These are phyloP conservation scores for Phytopythium ostracodes DNA, from an alignment of 352 stramenopile genomes.

Conservation along the genomic window DNA sequence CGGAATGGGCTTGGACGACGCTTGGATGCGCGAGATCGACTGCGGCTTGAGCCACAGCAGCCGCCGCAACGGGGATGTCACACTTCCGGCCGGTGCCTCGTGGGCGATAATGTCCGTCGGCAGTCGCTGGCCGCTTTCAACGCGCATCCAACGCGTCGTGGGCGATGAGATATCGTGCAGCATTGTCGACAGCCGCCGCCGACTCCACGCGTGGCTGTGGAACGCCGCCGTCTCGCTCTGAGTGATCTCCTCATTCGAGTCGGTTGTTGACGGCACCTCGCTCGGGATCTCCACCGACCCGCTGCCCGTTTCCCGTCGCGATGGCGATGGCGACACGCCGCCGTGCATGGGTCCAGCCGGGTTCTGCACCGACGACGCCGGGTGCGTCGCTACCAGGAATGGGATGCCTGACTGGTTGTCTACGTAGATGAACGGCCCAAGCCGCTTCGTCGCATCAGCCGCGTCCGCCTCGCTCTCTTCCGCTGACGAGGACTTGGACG, in stretches of 20 bases:
- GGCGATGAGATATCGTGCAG: constrained; percentile 74
- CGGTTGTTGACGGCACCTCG: constrained; percentile 29
- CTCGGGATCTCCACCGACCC: constrained; percentile 52
- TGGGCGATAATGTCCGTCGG: constrained; percentile 80
- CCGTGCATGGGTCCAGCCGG: background rate
- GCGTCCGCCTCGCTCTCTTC: constrained; percentile 8
- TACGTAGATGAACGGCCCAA: constrained; percentile 83
- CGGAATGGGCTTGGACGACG: constrained; percentile 64
- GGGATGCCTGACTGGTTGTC: constrained; percentile 85
- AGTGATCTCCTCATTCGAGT: constrained; percentile 39
- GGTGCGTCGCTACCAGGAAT: constrained; percentile 71
- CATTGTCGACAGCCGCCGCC: constrained; percentile 64
- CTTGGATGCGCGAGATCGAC: constrained; percentile 32
- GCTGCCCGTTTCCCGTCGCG: constrained; percentile 12
- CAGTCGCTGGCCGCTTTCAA: constrained; percentile 56
- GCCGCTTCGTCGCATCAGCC: constrained; percentile 36
- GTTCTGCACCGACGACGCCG: constrained; percentile 11
- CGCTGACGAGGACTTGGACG: constrained; percentile 24
- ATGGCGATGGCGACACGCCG: constrained; percentile 9
- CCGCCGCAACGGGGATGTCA: constrained; percentile 68
- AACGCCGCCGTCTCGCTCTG: constrained; percentile 45
- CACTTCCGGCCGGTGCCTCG: constrained; percentile 75
- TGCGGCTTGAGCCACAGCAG: constrained; percentile 77
- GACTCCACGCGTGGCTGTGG: constrained; percentile 50
- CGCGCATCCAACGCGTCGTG: constrained; percentile 61